These are phyloP conservation scores for Blastobotrys niveus DNA, from an alignment of 1,139 yeast genomes.

Conservation along the genomic window DNA sequence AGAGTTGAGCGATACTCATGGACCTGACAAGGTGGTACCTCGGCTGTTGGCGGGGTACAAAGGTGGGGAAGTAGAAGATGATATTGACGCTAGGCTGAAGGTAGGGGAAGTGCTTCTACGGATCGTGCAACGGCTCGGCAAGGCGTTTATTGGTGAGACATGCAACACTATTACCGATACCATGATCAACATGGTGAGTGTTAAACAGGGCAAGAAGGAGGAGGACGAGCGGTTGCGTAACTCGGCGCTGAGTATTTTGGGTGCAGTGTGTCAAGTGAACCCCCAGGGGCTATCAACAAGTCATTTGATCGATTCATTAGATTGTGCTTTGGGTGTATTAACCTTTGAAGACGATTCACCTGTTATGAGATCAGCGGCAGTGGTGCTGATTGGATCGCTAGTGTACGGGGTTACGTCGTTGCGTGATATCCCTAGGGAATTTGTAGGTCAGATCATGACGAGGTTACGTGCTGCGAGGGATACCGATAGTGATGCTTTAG, in stretches of 20 bases:
- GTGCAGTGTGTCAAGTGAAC: slow-evolving; percentile 52
- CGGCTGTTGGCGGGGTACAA: slow-evolving; percentile 43
- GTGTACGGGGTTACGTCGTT: slow-evolving; percentile 38
- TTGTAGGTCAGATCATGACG: slow-evolving; percentile 19
- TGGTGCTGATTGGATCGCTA: slow-evolving; percentile 62
- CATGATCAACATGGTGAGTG: slow-evolving; percentile 40
- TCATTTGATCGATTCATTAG: slow-evolving; percentile 53
- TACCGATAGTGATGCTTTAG: slow-evolving; percentile 27
- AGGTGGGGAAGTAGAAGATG: slow-evolving; percentile 28
- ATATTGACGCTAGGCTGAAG: slow-evolving; percentile 60
- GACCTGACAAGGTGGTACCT: slow-evolving; percentile 37
- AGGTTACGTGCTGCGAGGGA: slow-evolving; percentile 21
- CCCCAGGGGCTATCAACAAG: slow-evolving; percentile 46
- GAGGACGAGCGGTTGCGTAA: slow-evolving; percentile 61
- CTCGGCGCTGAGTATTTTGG: slow-evolving; percentile 82
- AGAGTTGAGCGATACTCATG: slow-evolving; percentile 46
- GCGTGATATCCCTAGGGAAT: slow-evolving; percentile 19
- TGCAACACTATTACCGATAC: slow-evolving; percentile 36
- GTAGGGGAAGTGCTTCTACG: slow-evolving; percentile 75
- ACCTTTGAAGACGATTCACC: slow-evolving; percentile 45
- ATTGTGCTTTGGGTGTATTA: slow-evolving; percentile 70
- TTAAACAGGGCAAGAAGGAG: slow-evolving; percentile 22
- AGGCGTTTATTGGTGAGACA: slow-evolving; percentile 42
- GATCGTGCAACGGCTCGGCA: slow-evolving; percentile 47
- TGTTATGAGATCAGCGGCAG: slow-evolving; percentile 68